These are phyloP conservation scores for Avicennia marina DNA, from an alignment of 257 asterid genomes.

Conservation along the genomic window DNA sequence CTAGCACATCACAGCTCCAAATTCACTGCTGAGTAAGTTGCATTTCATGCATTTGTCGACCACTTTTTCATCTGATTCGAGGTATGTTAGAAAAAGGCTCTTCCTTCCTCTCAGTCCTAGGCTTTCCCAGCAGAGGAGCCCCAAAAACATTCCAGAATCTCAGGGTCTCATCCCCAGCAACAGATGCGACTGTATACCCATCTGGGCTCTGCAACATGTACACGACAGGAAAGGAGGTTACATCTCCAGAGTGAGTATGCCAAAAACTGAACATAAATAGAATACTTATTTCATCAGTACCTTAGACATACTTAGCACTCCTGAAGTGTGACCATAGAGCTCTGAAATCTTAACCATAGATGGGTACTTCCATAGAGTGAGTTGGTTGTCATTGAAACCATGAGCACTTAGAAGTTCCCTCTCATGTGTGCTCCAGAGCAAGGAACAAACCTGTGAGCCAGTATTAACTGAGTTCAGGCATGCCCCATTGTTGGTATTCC, in stretches of 20 bases:
- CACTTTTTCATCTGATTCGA: background rate
- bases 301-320: conserved; percentile 36
- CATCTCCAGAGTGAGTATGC: no score
- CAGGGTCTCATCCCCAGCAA: background rate
- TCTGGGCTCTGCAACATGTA: background rate
- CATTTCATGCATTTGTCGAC: no score
- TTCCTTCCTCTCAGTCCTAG: background rate
- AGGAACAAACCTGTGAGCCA: conserved; percentile 43
- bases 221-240: no score
- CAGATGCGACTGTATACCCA: background rate
- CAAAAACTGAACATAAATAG: background rate
- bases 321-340: conserved; percentile 39
- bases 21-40: no score
- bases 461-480: conserved; percentile 36
- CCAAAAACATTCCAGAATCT: background rate
- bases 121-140: background rate
- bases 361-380: conserved; percentile 53
- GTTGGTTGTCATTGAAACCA: conserved; percentile 38
- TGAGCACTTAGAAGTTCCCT: conserved; percentile 42
- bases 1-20: no score
- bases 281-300: background rate
- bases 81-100: background rate
- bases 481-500: conserved; percentile 40
- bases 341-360: conserved; percentile 48
- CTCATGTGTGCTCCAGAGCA: conserved; percentile 45